A percentile compares a stretch with the other conserved stretches of the same genome.
phyloP scores from a whole-genome alignment of 2,329 filamentous ascomycete species.

The Colletotrichum tabaci region DNA sequence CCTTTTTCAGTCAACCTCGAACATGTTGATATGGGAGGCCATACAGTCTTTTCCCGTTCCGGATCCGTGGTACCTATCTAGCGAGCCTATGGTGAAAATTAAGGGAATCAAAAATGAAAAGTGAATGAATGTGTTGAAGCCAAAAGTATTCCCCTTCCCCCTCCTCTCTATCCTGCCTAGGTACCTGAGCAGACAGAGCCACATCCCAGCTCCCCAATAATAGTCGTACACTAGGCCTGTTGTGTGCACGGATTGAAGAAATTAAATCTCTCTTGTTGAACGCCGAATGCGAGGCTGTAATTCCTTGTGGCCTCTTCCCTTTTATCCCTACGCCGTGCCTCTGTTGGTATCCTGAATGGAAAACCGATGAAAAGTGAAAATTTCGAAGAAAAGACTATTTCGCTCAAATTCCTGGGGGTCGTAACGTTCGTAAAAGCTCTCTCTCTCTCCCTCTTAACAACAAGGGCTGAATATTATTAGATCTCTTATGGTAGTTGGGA shows the following conservation, averaged over 20 bases:
- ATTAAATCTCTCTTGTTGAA: slow-evolving; percentile 29
- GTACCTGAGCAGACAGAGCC: slow-evolving; percentile 7
- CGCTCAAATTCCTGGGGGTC: slow-evolving; percentile 39
- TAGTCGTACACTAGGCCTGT: slow-evolving; percentile 29
- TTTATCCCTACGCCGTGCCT: slow-evolving; percentile 33
- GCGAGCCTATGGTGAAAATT: slow-evolving; percentile 24
- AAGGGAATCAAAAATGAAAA: slow-evolving; percentile 37
- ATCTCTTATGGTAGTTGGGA: slow-evolving; percentile 1
- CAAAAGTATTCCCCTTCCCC: slow-evolving; percentile 24
- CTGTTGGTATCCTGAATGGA: slow-evolving; percentile 35
- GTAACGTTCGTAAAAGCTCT: slow-evolving; percentile 39
- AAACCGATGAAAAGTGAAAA: slow-evolving; percentile 25
- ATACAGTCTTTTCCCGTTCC: background rate
- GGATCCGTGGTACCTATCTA: slow-evolving; percentile 23
- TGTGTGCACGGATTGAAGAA: slow-evolving; percentile 22
- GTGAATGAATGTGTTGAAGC: slow-evolving; percentile 33
- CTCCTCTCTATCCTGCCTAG: background rate
- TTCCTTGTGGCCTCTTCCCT: slow-evolving; percentile 13
- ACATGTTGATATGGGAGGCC: slow-evolving; percentile 19
- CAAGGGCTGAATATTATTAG: slow-evolving; percentile 6
- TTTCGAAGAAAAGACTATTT: slow-evolving; percentile 9
- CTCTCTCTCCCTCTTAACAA: background rate
- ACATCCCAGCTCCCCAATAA: background rate
- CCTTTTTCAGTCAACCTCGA: background rate
- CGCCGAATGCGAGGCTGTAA: slow-evolving; percentile 28